A percentile compares a stretch with the other conserved stretches of the same genome.
These are phyloP conservation scores for Ophiostoma quercus DNA, from an alignment of 2,329 filamentous ascomycete species.

Conservation along the genomic window DNA sequence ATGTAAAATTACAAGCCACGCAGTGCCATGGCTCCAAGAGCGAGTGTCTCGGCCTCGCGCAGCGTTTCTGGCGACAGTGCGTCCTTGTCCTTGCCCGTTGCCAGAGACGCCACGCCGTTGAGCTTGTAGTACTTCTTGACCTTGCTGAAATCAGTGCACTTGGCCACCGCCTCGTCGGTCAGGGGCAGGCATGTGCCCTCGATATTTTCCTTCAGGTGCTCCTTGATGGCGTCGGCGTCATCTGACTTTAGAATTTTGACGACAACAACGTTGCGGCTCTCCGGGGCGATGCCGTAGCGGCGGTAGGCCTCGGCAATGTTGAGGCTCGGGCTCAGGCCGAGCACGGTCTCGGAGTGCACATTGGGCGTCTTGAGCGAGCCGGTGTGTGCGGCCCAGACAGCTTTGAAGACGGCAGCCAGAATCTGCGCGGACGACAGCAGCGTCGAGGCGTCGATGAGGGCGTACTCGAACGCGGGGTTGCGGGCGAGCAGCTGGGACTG, in stretches of 20 bases:
- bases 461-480: constrained; percentile 85
- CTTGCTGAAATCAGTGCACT: constrained; percentile 59
- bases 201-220: constrained; percentile 58
- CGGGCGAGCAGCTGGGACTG: constrained; percentile 78
- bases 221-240: constrained; percentile 43
- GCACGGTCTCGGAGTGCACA: constrained; percentile 83
- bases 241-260: constrained; percentile 63
- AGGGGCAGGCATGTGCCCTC: constrained; percentile 56
- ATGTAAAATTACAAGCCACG: constrained; percentile 48
- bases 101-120: constrained; percentile 51
- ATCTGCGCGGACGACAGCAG: constrained; percentile 69
- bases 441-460: constrained; percentile 79
- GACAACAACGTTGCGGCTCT: constrained; percentile 67
- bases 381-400: constrained; percentile 61
- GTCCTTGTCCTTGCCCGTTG: constrained; percentile 29
- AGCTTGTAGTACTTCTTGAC: constrained; percentile 86
- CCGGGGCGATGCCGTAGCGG: constrained; percentile 72
- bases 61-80: constrained; percentile 36
- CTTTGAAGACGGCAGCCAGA: constrained; percentile 69
- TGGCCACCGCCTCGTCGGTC: constrained; percentile 56
- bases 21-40: constrained; percentile 73
- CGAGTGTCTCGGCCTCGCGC: constrained; percentile 60
- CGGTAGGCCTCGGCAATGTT: constrained; percentile 93
- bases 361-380: constrained; percentile 68
- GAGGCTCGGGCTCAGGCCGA: constrained; percentile 71